Evolutionary conservation across 2,329 filamentous ascomycete genomes (phyloP).

Genomic region (Microsporum audouinii): DNA sequence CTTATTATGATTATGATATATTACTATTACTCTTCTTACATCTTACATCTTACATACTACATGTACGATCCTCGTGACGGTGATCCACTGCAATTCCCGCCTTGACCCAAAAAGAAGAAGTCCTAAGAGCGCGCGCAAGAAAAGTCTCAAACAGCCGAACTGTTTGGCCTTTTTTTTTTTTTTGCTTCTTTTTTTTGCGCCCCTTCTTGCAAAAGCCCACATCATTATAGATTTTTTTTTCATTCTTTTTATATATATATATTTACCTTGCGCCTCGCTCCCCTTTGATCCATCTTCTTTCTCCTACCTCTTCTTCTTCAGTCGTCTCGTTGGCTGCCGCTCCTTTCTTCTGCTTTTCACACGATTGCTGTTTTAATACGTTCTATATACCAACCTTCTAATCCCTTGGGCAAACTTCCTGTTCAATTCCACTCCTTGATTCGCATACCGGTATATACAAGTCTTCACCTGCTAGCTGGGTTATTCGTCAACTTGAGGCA

Average conservation of each 20-base stretch:
- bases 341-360: conserved; percentile 3
- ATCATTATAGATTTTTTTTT: background rate
- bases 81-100: conserved; percentile 1
- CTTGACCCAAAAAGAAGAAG: background rate
- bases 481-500: background rate
- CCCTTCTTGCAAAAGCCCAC: no score
- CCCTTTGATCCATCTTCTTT: background rate
- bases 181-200: background rate
- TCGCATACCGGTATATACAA: background rate
- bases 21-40: background rate
- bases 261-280: background rate
- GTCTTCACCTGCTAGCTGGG: background rate
- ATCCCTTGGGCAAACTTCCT: background rate
- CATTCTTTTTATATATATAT: background rate
- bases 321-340: background rate
- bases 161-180: background rate
- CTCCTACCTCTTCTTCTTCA: background rate
- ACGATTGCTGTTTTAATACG: background rate
- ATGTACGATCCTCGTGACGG: background rate
- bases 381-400: background rate
- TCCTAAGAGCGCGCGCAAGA: background rate
- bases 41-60: background rate
- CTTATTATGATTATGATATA: background rate
- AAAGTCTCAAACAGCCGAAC: conserved; percentile 3
- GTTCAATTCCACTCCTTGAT: conserved; percentile 1